Base-by-base conservation (phyloP, 768 basidiomycete species). In the Agaricus blazei region DNA sequence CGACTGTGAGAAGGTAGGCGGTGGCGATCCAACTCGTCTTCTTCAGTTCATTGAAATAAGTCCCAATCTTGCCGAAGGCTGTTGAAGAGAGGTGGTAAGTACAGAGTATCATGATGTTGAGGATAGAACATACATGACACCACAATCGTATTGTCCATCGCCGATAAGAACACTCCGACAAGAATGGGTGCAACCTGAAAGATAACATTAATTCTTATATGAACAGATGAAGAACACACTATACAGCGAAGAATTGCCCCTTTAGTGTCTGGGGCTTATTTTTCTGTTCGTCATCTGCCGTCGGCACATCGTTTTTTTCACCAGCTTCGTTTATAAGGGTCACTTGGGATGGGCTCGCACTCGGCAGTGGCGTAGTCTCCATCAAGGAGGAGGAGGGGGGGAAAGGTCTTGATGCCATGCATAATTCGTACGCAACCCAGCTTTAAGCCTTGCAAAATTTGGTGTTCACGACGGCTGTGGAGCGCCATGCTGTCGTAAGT, bases 1-100 rank as follows among this genome's bases (percentile, higher is more conserved):
- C 80, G 37, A 79, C 66, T 0, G 82, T 82, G 51, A 86, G 63
- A 68, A 86, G 74, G 60, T 85, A 85, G 0, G 79, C 77, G 0
- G 83, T 85, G 3, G 82, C 79, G 29, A 86, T 81, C 83, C 83
- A 86, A 59, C 82, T 83, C 0, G 83, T 83, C 52, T 78, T 83
- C 57, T 85, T 80, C 2, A 86, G 72, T 62, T 82, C 76, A 8
- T 84, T 74, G 3, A 86, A 66, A 59, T 85, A 81, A 60, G 77
- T 79, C 28, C 81, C 81, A 53, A 82, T 83, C 0, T 76, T 68
- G 7, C 79, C 78, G 58, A 79, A 81, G 0, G 79, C 77, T 77
- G 26, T 19, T 19, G 6, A 34, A 6, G 19, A 19, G 6, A 37
- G 23, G 2, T 3, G 3, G 34, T 19, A 49, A 27, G 34, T n/a